phyloP scores from a whole-genome alignment of 768 basidiomycete genomes.

The Tricholoma sp. region DNA sequence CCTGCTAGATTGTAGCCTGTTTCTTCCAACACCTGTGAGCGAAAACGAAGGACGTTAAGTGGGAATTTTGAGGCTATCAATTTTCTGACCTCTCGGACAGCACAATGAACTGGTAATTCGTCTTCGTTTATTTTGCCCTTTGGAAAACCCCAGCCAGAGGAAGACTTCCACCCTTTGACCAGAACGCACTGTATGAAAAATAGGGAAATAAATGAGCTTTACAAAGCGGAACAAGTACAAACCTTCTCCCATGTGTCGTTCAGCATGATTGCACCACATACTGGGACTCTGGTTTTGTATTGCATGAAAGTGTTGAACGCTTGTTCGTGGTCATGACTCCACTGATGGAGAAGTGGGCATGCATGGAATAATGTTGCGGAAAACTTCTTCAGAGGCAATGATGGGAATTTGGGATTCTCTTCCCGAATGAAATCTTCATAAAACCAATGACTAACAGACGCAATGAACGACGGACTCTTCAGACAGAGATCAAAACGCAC shows the following conservation, averaged over 20 bases:
- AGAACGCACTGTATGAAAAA: conserved; percentile 72
- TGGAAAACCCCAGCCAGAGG: conserved; percentile 98
- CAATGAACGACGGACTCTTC: conserved; percentile 8
- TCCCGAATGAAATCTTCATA: conserved; percentile 99
- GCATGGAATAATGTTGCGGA: conserved; percentile 86
- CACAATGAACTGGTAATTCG: conserved; percentile 80
- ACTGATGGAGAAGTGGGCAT: conserved; percentile 78
- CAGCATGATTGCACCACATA: conserved; percentile 96
- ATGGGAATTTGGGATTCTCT: conserved; percentile 81
- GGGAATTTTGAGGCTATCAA: background rate
- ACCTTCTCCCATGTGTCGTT: conserved; percentile 94
- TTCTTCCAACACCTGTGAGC: conserved; percentile 84
- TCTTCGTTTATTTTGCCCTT: conserved; percentile 99
- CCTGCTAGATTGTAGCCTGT: conserved; percentile 87
- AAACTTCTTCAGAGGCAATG: conserved; percentile 87
- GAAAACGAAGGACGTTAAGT: conserved; percentile 5
- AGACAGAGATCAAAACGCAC: conserved; percentile 43
- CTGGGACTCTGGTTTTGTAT: conserved; percentile 95
- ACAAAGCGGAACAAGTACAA: conserved; percentile 12
- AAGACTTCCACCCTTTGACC: conserved; percentile 97
- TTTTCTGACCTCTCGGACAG: conserved; percentile 77
- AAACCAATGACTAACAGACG: conserved; percentile 84
- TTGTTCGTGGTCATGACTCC: conserved; percentile 81
- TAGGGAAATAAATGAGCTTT: background rate
- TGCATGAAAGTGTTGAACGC: conserved; percentile 89